Conservation (phyloP, 371 early-diverging fungal species). For the Haplosporangium sp. region DNA sequence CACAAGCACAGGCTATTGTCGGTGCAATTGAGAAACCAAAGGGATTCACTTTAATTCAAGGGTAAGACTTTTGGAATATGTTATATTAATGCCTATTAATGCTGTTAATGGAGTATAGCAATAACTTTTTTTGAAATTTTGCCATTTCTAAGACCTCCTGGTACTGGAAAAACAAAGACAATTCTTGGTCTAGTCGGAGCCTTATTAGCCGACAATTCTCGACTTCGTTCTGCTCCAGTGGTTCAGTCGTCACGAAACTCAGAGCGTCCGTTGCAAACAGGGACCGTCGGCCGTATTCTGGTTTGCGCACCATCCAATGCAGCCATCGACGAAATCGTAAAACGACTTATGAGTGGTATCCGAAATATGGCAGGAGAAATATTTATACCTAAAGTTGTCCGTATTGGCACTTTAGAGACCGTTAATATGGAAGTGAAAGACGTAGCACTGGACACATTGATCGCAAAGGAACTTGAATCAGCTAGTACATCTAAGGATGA, state of each 20-base stretch:
- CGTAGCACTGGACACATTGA: constrained; percentile 74
- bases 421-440: constrained; percentile 80
- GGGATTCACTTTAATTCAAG: constrained; percentile 94
- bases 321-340: constrained; percentile 96
- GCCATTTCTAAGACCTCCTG: constrained; percentile 75
- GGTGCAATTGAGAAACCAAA: constrained; percentile 71
- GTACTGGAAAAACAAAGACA: constrained; percentile 94
- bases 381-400: constrained; percentile 81
- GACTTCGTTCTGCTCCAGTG: constrained; percentile 22
- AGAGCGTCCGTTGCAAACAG: constrained; percentile 16
- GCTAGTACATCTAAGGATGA: constrained; percentile 37
- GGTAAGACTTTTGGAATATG: constrained; percentile 57
- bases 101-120: neutral
- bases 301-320: constrained; percentile 98
- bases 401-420: constrained; percentile 83
- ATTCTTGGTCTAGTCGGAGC: constrained; percentile 87
- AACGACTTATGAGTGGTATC: constrained; percentile 81
- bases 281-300: constrained; percentile 66
- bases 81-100: neutral
- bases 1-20: constrained; percentile 90
- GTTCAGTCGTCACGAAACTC: constrained; percentile 21
- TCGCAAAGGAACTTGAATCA: constrained; percentile 64
- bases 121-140: neutral
- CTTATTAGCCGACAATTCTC: constrained; percentile 64
- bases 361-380: constrained; percentile 62